Evolutionary conservation across 352 stramenopile genomes (phyloP), one percentile per base, ranked within the genome.

Genomic region (Phytophthora brassicae): DNA sequence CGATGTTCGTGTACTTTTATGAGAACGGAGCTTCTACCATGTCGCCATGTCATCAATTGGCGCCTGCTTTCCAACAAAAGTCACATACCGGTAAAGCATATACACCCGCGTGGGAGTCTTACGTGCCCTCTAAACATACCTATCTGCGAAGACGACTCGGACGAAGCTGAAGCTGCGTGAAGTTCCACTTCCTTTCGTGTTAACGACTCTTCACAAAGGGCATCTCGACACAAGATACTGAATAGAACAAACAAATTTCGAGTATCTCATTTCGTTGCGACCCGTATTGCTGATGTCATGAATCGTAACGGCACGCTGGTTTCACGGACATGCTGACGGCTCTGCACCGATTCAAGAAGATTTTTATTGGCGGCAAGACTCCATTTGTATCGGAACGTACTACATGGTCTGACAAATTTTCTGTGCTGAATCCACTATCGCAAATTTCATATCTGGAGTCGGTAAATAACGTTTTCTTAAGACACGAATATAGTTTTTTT

Each of bases 41-140:
- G n/a, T n/a, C n/a, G n/a, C n/a, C n/a, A n/a, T n/a, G n/a, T 38
- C 0, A 60, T 60, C 1, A 53, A 41, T 23, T 52, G 31, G 46
- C 29, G 28, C 16, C 19, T 53, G 1, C 7, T 53, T 23, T 24
- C 17, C 9, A 36, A 46, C 6, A 60, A 60, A 31, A 53, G 28
- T 14, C 2, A 29, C 8, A 47, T 60, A 19, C 29, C 42, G 9
- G 11, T 46, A 6, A 35, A 36, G 17, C 28, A 60, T 22, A 51
- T 60, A 16, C 20, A 51, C 3, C 53, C 42, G 5, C 26, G 29
- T 1, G 51, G 41, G 53, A 45, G 42, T 20, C 24, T 57, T 13
- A 24, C 42, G 20, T 39, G 14, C 24, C 28, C 3, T 6, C 20
- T 51, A 8, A 46, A 52, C 20, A 28, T 50, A 17, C 53, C 42